Evolutionary conservation across 2,329 filamentous ascomycete species (phyloP).

Genomic region (Epichloe coenophiala): DNA sequence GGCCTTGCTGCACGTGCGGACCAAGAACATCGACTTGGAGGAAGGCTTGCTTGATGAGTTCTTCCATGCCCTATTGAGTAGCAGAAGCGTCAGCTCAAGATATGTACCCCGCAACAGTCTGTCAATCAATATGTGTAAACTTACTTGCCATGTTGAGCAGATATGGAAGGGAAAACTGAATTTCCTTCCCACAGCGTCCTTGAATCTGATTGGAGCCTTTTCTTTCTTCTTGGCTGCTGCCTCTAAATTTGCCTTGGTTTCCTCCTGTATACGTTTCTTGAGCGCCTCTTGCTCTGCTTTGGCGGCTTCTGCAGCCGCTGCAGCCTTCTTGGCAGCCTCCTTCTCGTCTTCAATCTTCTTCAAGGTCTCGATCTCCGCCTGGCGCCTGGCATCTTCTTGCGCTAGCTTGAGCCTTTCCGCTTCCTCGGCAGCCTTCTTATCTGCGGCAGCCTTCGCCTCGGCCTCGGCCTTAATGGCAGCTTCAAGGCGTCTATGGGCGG

Average conservation of each 20-base stretch:
- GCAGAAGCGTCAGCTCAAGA: slow-evolving; percentile 5
- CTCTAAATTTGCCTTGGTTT: slow-evolving; percentile 33
- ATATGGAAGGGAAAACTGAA: slow-evolving; percentile 84
- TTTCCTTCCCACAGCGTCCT: slow-evolving; percentile 81
- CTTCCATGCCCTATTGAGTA: slow-evolving; percentile 61
- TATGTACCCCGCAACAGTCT: background rate
- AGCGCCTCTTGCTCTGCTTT: slow-evolving; percentile 46
- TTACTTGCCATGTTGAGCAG: slow-evolving; percentile 71
- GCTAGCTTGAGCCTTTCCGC: slow-evolving; percentile 25
- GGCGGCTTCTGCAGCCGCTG: slow-evolving; percentile 30
- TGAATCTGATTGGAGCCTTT: slow-evolving; percentile 72
- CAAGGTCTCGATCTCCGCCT: slow-evolving; percentile 25
- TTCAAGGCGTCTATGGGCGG: slow-evolving; percentile 27
- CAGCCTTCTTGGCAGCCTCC: slow-evolving; percentile 27
- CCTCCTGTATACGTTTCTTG: slow-evolving; percentile 43
- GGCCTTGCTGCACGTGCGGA: slow-evolving; percentile 61
- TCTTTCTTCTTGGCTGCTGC: slow-evolving; percentile 40
- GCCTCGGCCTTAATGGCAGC: slow-evolving; percentile 27
- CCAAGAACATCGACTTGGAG: slow-evolving; percentile 64
- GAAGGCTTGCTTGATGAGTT: slow-evolving; percentile 75
- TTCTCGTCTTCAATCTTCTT: slow-evolving; percentile 27
- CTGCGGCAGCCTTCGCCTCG: slow-evolving; percentile 30
- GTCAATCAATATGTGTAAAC: slow-evolving; percentile 16
- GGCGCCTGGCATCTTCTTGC: slow-evolving; percentile 24
- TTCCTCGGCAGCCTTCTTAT: slow-evolving; percentile 27